phyloP scores from a whole-genome alignment of 805 yeast genomes.

The Vanderwaltozyma verrucispora region DNA sequence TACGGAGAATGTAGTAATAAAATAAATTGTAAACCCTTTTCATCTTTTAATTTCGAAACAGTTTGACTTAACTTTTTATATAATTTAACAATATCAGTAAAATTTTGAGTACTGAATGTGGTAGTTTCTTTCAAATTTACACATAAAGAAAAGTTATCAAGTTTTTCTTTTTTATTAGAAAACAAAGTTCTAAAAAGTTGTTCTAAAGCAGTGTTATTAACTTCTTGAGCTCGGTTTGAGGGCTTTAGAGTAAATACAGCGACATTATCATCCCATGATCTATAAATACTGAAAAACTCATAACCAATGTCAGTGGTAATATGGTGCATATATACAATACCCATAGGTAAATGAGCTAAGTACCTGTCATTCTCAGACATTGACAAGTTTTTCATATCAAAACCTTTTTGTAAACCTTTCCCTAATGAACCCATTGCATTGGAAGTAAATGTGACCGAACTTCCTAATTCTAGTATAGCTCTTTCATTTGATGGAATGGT shows the following conservation, averaged over 20 bases:
- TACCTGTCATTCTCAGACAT: slow-evolving; percentile 41
- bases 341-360: slow-evolving; percentile 44
- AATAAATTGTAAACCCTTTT: slow-evolving; percentile 53
- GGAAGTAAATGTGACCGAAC: slow-evolving; percentile 58
- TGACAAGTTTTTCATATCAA: slow-evolving; percentile 48
- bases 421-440: slow-evolving; percentile 75
- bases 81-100: slow-evolving; percentile 43
- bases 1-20: slow-evolving; percentile 69
- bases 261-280: slow-evolving; percentile 47
- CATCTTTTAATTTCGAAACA: slow-evolving; percentile 49
- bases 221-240: slow-evolving; percentile 47
- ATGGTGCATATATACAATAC: slow-evolving; percentile 57
- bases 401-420: slow-evolving; percentile 76
- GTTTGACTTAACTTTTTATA: slow-evolving; percentile 47
- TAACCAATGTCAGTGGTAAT: slow-evolving; percentile 56
- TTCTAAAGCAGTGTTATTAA: slow-evolving; percentile 26
- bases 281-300: slow-evolving; percentile 60
- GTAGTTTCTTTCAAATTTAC: slow-evolving; percentile 45
- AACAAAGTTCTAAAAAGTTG: slow-evolving; percentile 47
- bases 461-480: slow-evolving; percentile 71
- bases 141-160: slow-evolving; percentile 34
- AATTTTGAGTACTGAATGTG: slow-evolving; percentile 45
- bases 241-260: slow-evolving; percentile 58
- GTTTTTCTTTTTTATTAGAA: slow-evolving; percentile 35
- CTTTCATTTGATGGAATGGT: slow-evolving; percentile 58